phyloP scores from a whole-genome alignment of 305 asterid genomes.

The Rubia peregrina region DNA sequence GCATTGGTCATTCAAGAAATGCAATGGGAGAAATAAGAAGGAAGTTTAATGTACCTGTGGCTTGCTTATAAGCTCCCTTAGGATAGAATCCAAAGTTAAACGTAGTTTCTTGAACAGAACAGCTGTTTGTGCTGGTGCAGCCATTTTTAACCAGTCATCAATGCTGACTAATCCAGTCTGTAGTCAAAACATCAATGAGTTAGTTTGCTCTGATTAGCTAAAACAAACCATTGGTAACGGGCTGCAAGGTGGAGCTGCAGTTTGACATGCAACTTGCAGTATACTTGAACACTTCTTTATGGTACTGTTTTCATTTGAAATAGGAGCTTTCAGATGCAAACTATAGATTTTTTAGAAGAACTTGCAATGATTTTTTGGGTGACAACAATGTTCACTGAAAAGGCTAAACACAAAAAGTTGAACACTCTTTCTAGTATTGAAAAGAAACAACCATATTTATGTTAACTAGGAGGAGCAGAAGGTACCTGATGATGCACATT shows the following conservation, averaged over 20 bases:
- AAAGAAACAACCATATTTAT: background rate
- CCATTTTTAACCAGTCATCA: constrained; percentile 83
- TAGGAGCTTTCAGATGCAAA: background rate
- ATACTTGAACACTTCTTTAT: constrained; percentile 6
- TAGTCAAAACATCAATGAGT: constrained; percentile 15
- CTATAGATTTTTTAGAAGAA: background rate
- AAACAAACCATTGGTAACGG: background rate
- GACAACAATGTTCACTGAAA: background rate
- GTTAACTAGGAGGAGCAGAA: constrained; percentile 4
- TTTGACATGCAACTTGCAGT: background rate
- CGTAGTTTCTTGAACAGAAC: constrained; percentile 91
- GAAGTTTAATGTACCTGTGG: constrained; percentile 55
- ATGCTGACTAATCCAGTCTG: constrained; percentile 71
- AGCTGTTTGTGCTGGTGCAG: constrained; percentile 93
- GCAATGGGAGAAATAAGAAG: constrained; percentile 5
- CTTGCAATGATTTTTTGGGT: background rate
- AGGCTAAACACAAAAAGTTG: background rate
- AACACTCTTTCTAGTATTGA: background rate
- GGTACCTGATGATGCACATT: constrained; percentile 87
- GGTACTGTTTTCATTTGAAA: background rate
- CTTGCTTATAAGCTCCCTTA: constrained; percentile 73
- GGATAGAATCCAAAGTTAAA: constrained; percentile 64
- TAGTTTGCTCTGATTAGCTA: constrained; percentile 6
- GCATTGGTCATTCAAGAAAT: constrained; percentile 5
- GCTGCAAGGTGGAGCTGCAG: background rate